A percentile compares a stretch with the other conserved stretches of the same genome.
phyloP scores from a whole-genome alignment of 1,284 basidiomycete genomes.

The Volvariella surrecta region DNA sequence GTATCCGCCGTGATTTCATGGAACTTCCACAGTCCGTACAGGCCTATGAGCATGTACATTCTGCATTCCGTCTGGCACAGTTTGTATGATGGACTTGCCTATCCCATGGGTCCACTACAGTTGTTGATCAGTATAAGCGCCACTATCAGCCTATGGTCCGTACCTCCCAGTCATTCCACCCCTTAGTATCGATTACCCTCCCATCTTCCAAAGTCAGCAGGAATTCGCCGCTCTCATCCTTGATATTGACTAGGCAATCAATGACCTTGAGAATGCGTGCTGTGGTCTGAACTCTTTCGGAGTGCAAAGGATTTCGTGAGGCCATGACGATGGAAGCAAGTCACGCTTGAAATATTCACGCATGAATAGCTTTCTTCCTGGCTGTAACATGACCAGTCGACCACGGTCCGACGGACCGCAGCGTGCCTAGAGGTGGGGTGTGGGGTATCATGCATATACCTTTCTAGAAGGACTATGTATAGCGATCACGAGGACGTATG shows the following conservation, averaged over 20 bases:
- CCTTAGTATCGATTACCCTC: conserved; percentile 56
- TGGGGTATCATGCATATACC: too few species aligned
- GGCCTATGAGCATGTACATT: conserved; percentile 17
- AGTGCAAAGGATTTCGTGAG: conserved; percentile 9
- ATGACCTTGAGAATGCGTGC: conserved; percentile 38
- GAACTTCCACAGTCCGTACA: conserved; percentile 38
- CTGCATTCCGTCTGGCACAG: conserved; percentile 1
- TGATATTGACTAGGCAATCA: conserved; percentile 51
- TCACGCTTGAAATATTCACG: too few species aligned
- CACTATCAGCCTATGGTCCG: conserved; percentile 7
- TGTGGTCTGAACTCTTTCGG: conserved; percentile 23
- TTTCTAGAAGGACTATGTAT: too few species aligned
- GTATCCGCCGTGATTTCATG: conserved; percentile 35
- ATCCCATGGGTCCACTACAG: conserved; percentile 52
- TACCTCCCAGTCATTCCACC: conserved; percentile 59
- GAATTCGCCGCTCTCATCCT: conserved; percentile 51
- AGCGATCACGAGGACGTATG: too few species aligned
- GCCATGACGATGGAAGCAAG: too few species aligned
- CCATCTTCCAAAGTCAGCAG: conserved; percentile 46
- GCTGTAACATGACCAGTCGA: too few species aligned
- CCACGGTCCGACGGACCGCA: too few species aligned
- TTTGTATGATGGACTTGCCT: conserved; percentile 16
- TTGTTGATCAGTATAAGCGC: conserved; percentile 1
- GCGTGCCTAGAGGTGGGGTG: too few species aligned
- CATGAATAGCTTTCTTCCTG: too few species aligned